Conservation (phyloP, 2,329 filamentous ascomycete species). For the Tolypocladium ophioglossoides region DNA sequence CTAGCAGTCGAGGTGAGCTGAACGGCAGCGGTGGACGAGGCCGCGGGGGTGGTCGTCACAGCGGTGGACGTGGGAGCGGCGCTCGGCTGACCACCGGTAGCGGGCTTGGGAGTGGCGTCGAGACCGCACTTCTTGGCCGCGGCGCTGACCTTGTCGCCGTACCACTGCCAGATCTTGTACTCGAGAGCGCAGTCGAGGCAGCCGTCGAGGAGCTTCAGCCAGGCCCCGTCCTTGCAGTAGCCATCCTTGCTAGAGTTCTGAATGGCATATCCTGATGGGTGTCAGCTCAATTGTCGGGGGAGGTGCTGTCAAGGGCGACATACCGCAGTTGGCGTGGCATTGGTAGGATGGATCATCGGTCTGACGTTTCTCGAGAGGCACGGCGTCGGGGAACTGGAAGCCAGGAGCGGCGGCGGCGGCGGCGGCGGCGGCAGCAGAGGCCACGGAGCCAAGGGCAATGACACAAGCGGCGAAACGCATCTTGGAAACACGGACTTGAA, state of each 20-base stretch:
- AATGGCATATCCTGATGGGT: constrained; percentile 17
- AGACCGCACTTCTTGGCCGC: constrained; percentile 26
- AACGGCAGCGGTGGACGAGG: constrained; percentile 2
- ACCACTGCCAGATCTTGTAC: constrained; percentile 33
- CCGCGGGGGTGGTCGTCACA: constrained; percentile 1
- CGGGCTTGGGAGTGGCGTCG: constrained; percentile 10
- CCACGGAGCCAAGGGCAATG: constrained; percentile 17
- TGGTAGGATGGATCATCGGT: constrained; percentile 27
- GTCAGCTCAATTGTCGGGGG: neutral
- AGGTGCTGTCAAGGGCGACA: constrained; percentile 6
- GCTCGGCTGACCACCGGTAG: constrained; percentile 4
- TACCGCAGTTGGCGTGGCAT: constrained; percentile 41
- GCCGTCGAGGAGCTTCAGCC: constrained; percentile 28
- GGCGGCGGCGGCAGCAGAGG: constrained; percentile 13
- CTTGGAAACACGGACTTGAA: constrained; percentile 5
- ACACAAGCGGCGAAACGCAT: constrained; percentile 18
- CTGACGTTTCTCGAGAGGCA: constrained; percentile 31
- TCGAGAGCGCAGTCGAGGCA: constrained; percentile 34
- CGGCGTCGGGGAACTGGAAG: constrained; percentile 17
- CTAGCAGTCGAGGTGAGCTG: neutral
- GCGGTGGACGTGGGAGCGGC: constrained; percentile 1
- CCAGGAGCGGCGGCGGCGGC: constrained; percentile 8
- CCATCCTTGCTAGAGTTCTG: constrained; percentile 11
- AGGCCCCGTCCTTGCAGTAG: constrained; percentile 24
- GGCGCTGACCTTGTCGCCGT: constrained; percentile 23